Percentiles rank a stretch among this genome's conserved stretches.
Conservation (phyloP, 345 rosid genomes). For the Capsella bursapastoris region DNA sequence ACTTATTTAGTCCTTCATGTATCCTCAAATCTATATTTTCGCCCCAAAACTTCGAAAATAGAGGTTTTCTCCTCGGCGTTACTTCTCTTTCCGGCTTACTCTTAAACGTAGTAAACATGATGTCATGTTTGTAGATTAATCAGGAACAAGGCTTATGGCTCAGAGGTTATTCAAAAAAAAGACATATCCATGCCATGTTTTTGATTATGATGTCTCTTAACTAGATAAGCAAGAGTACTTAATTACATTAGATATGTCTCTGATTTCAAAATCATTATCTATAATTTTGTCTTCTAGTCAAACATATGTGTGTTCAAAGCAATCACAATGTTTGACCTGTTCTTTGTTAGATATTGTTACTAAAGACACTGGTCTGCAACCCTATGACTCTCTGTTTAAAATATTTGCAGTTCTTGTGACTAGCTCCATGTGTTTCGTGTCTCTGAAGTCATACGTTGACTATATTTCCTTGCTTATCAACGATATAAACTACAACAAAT, state of each 20-base stretch:
- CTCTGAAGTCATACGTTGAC: background rate
- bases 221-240: background rate
- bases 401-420: slow-evolving; percentile 3
- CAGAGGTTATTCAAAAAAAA: background rate
- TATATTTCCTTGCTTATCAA: background rate
- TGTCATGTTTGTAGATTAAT: too few relatives aligned
- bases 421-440: background rate
- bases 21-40: background rate
- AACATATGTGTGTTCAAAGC: background rate
- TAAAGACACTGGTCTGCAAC: background rate
- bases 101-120: too few relatives aligned
- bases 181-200: background rate
- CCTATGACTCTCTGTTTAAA: slow-evolving; percentile 2
- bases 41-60: background rate
- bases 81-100: too few relatives aligned
- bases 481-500: background rate
- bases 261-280: too few relatives aligned
- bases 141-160: too few relatives aligned
- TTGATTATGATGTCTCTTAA: slow-evolving; percentile 4
- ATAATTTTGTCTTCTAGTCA: background rate
- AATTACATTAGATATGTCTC: background rate
- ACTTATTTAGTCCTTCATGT: background rate
- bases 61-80: too few relatives aligned
- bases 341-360: slow-evolving; percentile 9
- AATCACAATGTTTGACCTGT: background rate